Evolutionary conservation across 768 basidiomycete species (phyloP).

Genomic region (Macrolepiota albuminosa): DNA sequence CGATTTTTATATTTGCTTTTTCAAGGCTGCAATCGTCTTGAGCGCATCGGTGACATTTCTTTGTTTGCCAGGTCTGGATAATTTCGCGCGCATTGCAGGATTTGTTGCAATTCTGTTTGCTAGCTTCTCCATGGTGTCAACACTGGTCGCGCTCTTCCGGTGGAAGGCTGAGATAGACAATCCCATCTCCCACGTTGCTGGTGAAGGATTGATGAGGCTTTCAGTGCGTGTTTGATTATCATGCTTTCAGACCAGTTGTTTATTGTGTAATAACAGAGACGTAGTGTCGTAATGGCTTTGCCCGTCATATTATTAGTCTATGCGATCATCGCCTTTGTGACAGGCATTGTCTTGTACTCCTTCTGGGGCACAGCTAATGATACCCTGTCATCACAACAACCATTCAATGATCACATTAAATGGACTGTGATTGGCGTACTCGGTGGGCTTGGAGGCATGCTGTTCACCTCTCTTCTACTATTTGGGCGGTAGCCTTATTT

Average conservation of each 20-base stretch:
- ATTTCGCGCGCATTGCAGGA: conserved; percentile 55
- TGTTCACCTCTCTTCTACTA: not conserved
- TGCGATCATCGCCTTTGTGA: conserved; percentile 62
- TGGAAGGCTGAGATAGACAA: conserved; percentile 64
- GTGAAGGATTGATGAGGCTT: conserved; percentile 49
- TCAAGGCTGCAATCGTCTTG: conserved; percentile 72
- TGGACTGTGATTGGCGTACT: conserved; percentile 19
- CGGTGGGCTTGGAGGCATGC: not conserved
- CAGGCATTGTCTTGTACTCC: conserved; percentile 35
- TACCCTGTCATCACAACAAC: not conserved
- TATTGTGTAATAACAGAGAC: conserved; percentile 32
- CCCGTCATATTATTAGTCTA: conserved; percentile 74
- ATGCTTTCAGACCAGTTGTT: not conserved
- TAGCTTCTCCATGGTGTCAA: conserved; percentile 62
- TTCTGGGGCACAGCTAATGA: not conserved
- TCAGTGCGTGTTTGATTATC: conserved; percentile 30
- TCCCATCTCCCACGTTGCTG: conserved; percentile 43
- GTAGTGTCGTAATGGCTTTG: conserved; percentile 63
- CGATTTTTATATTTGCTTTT: conserved; percentile 8
- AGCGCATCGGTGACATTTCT: conserved; percentile 82
- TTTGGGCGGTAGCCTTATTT: not conserved
- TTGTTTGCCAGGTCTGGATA: conserved; percentile 70
- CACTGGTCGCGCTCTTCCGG: conserved; percentile 64
- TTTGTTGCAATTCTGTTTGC: conserved; percentile 69
- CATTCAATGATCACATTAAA: not conserved